These are phyloP conservation scores for Geotrichum reessii DNA, from an alignment of 1,139 yeast genomes.

Conservation along the genomic window DNA sequence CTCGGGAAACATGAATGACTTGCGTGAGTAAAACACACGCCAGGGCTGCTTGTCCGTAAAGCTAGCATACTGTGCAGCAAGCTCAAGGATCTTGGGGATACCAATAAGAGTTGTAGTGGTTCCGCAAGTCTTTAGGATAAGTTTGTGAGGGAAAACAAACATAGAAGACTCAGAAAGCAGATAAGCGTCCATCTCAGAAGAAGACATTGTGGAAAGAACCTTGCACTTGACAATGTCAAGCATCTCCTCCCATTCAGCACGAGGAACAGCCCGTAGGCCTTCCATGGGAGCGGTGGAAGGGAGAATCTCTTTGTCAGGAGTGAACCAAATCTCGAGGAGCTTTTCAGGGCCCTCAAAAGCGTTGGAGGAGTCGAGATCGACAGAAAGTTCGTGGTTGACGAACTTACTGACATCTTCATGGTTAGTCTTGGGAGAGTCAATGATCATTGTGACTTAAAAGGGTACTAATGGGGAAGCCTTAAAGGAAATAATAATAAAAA, in stretches of 20 bases:
- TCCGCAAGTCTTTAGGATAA: slow-evolving; percentile 91
- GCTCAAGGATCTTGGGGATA: slow-evolving; percentile 54
- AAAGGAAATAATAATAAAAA: background rate
- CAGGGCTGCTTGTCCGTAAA: slow-evolving; percentile 41
- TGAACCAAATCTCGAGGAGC: slow-evolving; percentile 84
- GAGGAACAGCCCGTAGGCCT: slow-evolving; percentile 58
- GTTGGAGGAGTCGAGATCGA: slow-evolving; percentile 73
- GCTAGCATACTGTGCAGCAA: slow-evolving; percentile 39
- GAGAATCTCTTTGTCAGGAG: slow-evolving; percentile 42
- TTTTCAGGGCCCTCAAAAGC: slow-evolving; percentile 98
- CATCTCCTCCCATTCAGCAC: slow-evolving; percentile 62
- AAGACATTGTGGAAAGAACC: slow-evolving; percentile 70
- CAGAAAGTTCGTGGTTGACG: slow-evolving; percentile 74
- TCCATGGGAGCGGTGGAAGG: slow-evolving; percentile 31
- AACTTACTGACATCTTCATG: slow-evolving; percentile 44
- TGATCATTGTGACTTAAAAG: slow-evolving; percentile 23
- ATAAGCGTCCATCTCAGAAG: slow-evolving; percentile 69
- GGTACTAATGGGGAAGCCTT: background rate
- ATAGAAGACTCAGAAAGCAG: slow-evolving; percentile 83
- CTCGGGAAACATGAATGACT: slow-evolving; percentile 89
- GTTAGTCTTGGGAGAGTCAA: slow-evolving; percentile 20
- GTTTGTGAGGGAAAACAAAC: slow-evolving; percentile 80
- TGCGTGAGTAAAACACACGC: slow-evolving; percentile 81
- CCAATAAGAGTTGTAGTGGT: slow-evolving; percentile 88
- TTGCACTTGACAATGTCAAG: slow-evolving; percentile 84